Conservation (phyloP, 768 basidiomycete genomes). For the Brasilioporus rufonigricans region DNA sequence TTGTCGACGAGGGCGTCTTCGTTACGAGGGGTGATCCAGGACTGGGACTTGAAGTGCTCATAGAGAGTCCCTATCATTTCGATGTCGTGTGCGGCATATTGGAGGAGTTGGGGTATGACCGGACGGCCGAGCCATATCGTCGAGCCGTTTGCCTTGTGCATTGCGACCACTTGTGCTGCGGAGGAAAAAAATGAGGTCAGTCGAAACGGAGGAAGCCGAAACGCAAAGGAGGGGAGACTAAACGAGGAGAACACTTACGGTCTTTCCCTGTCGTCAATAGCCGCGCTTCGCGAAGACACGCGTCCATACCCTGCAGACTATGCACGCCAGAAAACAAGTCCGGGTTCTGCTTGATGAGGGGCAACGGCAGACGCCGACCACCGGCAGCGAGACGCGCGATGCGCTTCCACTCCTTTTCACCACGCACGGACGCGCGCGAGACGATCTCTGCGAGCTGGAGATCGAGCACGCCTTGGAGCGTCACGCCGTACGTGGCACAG, state of each 20-base stretch:
- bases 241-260: slow-evolving; percentile 22
- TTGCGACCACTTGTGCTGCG: slow-evolving; percentile 35
- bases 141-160: slow-evolving; percentile 33
- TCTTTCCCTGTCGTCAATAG: slow-evolving; percentile 32
- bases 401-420: slow-evolving; percentile 28
- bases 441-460: slow-evolving; percentile 41
- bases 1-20: slow-evolving; percentile 17
- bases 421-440: slow-evolving; percentile 25
- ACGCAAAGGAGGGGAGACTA: background rate
- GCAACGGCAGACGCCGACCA: slow-evolving; percentile 23
- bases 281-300: slow-evolving; percentile 27
- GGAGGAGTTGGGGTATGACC: slow-evolving; percentile 33
- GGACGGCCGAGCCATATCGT: slow-evolving; percentile 38
- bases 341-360: slow-evolving; percentile 23
- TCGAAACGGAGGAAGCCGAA: background rate
- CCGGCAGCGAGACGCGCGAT: slow-evolving; percentile 24
- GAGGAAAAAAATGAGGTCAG: background rate
- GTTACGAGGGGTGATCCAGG: slow-evolving; percentile 22
- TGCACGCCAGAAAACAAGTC: slow-evolving; percentile 33
- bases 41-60: slow-evolving; percentile 29
- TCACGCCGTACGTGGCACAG: slow-evolving; percentile 24
- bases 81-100: slow-evolving; percentile 44
- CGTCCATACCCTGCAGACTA: slow-evolving; percentile 35
- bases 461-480: slow-evolving; percentile 36
- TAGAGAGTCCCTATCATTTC: slow-evolving; percentile 37